These are phyloP conservation scores for Chlamydomonas sphaeroides DNA, from an alignment of 139 green algal genomes.

Conservation along the genomic window DNA sequence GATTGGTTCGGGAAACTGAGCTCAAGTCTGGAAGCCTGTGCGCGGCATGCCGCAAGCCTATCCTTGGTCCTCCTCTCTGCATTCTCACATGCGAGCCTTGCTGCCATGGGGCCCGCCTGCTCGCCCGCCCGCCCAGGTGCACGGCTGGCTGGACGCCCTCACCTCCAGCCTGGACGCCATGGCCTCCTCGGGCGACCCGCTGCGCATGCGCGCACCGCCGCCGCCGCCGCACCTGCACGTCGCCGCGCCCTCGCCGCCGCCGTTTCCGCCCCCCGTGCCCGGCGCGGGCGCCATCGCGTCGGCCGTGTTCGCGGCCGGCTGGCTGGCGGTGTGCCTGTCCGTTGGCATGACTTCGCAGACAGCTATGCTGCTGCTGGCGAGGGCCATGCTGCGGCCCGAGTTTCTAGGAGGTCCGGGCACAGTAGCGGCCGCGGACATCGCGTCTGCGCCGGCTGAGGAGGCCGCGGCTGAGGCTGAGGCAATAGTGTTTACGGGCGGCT, in stretches of 20 bases:
- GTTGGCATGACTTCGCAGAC: conserved; percentile 1
- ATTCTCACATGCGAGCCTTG: neutral
- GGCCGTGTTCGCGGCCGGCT: conserved; percentile 19
- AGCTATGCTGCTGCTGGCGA: neutral
- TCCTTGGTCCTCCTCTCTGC: neutral
- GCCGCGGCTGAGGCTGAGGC: no score
- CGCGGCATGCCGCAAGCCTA: no score
- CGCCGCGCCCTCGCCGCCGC: neutral
- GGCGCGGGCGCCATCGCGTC: neutral
- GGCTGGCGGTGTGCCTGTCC: neutral
- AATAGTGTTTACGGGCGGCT: neutral
- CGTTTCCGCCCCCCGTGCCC: neutral
- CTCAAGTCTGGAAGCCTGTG: no score
- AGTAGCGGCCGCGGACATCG: neutral
- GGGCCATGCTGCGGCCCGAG: neutral
- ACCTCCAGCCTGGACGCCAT: neutral
- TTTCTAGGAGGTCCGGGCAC: neutral
- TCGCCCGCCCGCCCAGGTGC: neutral
- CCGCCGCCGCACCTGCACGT: neutral
- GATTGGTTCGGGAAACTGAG: no score
- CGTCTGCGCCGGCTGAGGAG: neutral
- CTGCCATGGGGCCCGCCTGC: neutral
- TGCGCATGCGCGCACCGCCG: neutral
- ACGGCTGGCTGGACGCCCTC: conserved; percentile 25
- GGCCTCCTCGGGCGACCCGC: neutral